Base-by-base conservation (phyloP, 805 yeast genomes). In the Yarrowia yakushimensis region DNA sequence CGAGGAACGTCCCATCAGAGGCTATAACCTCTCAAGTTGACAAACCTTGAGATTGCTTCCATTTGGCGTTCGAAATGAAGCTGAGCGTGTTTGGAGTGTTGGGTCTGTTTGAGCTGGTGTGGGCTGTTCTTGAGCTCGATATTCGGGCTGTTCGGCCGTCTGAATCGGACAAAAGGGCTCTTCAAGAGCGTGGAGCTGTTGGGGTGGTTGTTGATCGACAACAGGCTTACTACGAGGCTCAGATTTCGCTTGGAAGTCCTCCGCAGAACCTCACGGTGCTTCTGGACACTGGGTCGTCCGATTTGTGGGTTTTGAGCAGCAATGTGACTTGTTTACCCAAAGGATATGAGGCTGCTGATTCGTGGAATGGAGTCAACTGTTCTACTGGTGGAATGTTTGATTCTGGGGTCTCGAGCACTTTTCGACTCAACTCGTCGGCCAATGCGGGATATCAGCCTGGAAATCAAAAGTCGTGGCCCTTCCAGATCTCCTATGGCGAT, bases 401-500 rank as follows among this genome's bases (percentile, higher is more conserved):
- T 11, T 31, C 55, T 3, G 8, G 13, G 2, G 20, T 5, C 3
- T 48, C 55, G 39, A 15, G 22, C 1, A 15, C 55, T 2, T 48
- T 48, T 30, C 9, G 11, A 15, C 39, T 48, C 30, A 48, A 48
- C 41, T 27, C 43, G 22, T 66, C 68, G 17, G 71, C 80, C 0
- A 48, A 48, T 15, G 28, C 37, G 0, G 55, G 22, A 2, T 48
- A 31, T n/a, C 17, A 31, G n/a, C 55, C 55, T 6, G 39, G 39
- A 11, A 31, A 33, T 39, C 15, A 17, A 6, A 31, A 48, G 22
- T 15, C 55, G 10, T 48, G 55, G 55, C 66, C 71, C n/a, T 81
- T 79, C 63, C 66, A 63, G 37, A 78, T 78, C 59, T 54, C 65
- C 17, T 82, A 82, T 67, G 76, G 73, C 13, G 85, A 82, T 66